Evolutionary conservation across 495 filamentous ascomycete species (phyloP).

Genomic region (Rhypophila decipiens): DNA sequence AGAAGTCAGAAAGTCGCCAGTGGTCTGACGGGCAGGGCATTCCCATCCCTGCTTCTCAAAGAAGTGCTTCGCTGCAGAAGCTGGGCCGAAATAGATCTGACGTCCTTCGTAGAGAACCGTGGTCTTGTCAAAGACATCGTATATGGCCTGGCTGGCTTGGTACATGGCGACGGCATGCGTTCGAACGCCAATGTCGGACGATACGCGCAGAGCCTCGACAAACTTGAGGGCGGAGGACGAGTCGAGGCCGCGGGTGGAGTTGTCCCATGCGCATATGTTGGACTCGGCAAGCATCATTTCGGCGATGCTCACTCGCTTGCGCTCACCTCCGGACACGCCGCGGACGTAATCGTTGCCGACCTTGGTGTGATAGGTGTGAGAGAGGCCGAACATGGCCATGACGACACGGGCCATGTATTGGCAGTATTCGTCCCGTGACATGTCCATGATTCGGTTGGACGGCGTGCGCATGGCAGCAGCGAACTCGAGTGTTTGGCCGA

Average conservation of each 20-base stretch:
- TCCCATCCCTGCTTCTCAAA: constrained; percentile 57
- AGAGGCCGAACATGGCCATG: constrained; percentile 66
- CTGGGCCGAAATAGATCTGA: constrained; percentile 60
- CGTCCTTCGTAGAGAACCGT: constrained; percentile 57
- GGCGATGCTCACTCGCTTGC: constrained; percentile 49
- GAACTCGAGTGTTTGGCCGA: constrained; percentile 61
- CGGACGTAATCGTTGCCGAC: constrained; percentile 80
- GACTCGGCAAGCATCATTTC: constrained; percentile 43
- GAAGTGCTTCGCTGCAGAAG: constrained; percentile 46
- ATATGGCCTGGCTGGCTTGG: constrained; percentile 65
- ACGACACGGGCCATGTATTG: constrained; percentile 63
- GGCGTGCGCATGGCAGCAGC: constrained; percentile 63
- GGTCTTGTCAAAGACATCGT: constrained; percentile 59
- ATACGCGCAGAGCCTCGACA: constrained; percentile 38
- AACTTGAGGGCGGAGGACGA: constrained; percentile 45
- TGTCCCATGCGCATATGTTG: constrained; percentile 47
- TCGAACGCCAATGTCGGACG: constrained; percentile 44
- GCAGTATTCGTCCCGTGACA: constrained; percentile 56
- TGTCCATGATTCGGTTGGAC: constrained; percentile 53
- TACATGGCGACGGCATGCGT: constrained; percentile 64
- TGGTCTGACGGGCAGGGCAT: constrained; percentile 62
- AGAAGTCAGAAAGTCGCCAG: constrained; percentile 70
- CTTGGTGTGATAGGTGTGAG: constrained; percentile 56
- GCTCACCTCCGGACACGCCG: constrained; percentile 54
- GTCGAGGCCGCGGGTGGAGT: constrained; percentile 49